Base-by-base conservation (phyloP, 176 grass and related monocot species). In the Carex scoparia region DNA sequence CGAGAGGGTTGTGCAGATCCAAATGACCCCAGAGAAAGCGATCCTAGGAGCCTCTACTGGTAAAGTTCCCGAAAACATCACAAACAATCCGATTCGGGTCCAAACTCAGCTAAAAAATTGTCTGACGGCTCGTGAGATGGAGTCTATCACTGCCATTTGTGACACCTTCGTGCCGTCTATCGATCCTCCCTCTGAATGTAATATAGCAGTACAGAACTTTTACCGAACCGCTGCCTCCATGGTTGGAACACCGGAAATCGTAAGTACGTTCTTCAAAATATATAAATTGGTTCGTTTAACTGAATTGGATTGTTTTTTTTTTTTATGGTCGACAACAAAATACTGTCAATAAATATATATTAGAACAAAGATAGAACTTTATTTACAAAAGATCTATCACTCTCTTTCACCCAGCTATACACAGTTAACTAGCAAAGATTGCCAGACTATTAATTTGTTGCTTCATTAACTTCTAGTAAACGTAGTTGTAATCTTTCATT, bases 211-310 rank as follows among this genome's bases (percentile, higher is more conserved):
- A 23, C 27, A 42, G n/a, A 51, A 67, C 59, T 86, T 89, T 13
- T 89, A 86, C 42, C 19, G 48, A 48, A 89, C 88, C 32, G 67
- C 88, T 0, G 88, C 88, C 1, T 89, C 88, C 84, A 83, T 89
- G 88, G 60, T 62, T 16, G 88, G 84, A 27, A 83, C 79, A 2
- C 79, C 84, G 1, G 88, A 86, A 13, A 70, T 62, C 13, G 88
- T 89, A 89, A 86, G 78, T 89, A 86, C 79, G 59, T 68, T 83
- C 40, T 64, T 63, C 7, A 15, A 2, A 77, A 18, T 18, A n/a
- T 16, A 18, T 37, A 46, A 46, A 46, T 46, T 33, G 28, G 66
- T 38, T 12, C 10, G 12, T 69, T 10, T 38, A 16, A 69, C 66
- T 69, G 11, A 15, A 33, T 23, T 0, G 23, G 23, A 23, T 23